phyloP scores from a whole-genome alignment of 2,329 filamentous ascomycete species.

The Emmonsiellopsis sp. region DNA sequence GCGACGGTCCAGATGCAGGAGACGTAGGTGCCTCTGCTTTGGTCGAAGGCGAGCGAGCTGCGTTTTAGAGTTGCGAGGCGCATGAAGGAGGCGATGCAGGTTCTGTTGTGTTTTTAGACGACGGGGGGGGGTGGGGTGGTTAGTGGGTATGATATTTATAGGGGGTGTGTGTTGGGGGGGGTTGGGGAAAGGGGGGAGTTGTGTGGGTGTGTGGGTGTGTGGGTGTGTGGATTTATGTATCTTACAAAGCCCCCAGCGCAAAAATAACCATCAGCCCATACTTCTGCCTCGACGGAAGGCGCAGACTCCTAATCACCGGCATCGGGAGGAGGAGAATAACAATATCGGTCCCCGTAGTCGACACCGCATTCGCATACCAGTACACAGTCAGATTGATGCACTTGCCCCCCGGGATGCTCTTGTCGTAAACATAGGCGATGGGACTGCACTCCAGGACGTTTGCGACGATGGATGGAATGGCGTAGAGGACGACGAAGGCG shows the following conservation, averaged over 20 bases:
- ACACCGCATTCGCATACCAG: constrained; percentile 41
- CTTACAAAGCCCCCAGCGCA: constrained; percentile 29
- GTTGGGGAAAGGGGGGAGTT: neutral
- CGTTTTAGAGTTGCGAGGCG: constrained; percentile 24
- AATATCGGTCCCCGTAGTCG: constrained; percentile 27
- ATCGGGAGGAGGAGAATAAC: constrained; percentile 26
- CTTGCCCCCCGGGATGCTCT: constrained; percentile 25
- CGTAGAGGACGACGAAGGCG: constrained; percentile 37
- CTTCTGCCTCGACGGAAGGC: constrained; percentile 34
- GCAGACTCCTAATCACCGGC: constrained; percentile 21
- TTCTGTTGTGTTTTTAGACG: constrained; percentile 10
- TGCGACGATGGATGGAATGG: constrained; percentile 34
- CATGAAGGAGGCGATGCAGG: constrained; percentile 21
- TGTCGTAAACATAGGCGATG: constrained; percentile 39
- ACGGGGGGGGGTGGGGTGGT: neutral
- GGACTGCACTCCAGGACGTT: constrained; percentile 45
- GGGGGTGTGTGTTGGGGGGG: too few relatives aligned
- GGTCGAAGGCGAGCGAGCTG: constrained; percentile 15
- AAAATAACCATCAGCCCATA: constrained; percentile 37
- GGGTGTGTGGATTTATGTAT: too few relatives aligned
- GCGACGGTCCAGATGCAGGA: constrained; percentile 28
- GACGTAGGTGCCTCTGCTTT: constrained; percentile 18
- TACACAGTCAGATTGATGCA: constrained; percentile 40
- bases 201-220: too few relatives aligned
- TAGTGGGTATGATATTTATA: neutral